Base-by-base conservation (phyloP, 139 green algal genomes). In the Chlamydomonas eustigma region DNA sequence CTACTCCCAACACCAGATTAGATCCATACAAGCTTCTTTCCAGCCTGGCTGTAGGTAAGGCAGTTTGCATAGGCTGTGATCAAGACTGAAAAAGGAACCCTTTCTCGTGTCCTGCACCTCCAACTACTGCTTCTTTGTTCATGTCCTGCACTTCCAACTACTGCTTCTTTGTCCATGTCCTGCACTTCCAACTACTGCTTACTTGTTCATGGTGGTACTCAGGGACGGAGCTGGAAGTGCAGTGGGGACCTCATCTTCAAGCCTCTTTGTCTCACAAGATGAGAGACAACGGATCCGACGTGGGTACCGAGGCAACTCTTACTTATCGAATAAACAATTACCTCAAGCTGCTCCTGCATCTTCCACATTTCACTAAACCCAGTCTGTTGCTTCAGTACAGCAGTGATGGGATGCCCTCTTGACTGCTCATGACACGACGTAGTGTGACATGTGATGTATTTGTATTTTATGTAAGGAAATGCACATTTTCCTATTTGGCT, bases 221-320 rank as follows among this genome's bases (percentile, higher is more conserved):
- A 50, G 83, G 86, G 67, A 95, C 93, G 2, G 94, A 98, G 83
- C 89, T 96, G 67, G 95, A 98, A 82, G 76, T 98, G n/a, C 80
- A 93, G 75, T 90, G 92, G 67, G 88, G 92, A 31, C 72, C 71
- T 3, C 50, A 51, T 0, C 38, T 89, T 50, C 85, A 94, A 78
- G 92, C 93, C 1, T 82, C 88, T 0, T 85, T 98, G 75, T 83
- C 84, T 0, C 87, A 95, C 65, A 95, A 93, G 80, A 77, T 95
- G 65, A 82, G 84, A 5, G 91, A 94, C 50, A 81, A 44, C 73
- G 66, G 34, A 34, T 67, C 44, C 67, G 51, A 44, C 36, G 70
- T 25, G 18, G 73, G 25, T 0, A 75, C 4, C 44, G 71, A 97
- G 71, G 97, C 91, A 78, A 89, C 85, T 1, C 80, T 98, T 4